Evolutionary conservation across 805 yeast genomes (phyloP).

Genomic region (Kregervanrija fluxuum): DNA sequence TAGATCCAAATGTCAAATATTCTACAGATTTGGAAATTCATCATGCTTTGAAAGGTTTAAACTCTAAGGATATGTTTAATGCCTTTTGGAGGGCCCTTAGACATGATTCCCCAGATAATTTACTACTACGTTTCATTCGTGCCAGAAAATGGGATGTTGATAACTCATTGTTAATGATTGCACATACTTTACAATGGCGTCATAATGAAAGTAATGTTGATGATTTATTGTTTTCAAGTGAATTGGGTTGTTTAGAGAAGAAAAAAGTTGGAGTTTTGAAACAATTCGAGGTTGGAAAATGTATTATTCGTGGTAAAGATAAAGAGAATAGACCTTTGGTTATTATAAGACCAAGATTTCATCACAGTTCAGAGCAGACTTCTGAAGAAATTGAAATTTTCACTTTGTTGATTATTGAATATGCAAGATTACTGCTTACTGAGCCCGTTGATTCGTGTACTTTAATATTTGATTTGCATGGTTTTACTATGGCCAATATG

Average conservation of each 20-base stretch:
- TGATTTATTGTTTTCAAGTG: constrained; percentile 61
- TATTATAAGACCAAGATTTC: constrained; percentile 71
- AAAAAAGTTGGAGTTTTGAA: constrained; percentile 39
- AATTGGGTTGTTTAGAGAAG: constrained; percentile 45
- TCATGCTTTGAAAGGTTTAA: constrained; percentile 42
- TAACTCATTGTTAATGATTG: constrained; percentile 61
- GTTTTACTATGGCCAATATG: constrained; percentile 85
- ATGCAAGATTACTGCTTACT: constrained; percentile 64
- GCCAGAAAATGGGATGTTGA: constrained; percentile 83
- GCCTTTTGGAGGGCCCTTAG: constrained; percentile 57
- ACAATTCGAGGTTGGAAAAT: constrained; percentile 62
- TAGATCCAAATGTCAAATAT: constrained; percentile 23
- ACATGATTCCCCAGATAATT: constrained; percentile 76
- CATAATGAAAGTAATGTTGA: constrained; percentile 52
- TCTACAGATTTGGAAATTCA: constrained; percentile 35
- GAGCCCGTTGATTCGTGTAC: constrained; percentile 78
- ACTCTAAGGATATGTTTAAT: constrained; percentile 42
- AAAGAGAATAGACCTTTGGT: constrained; percentile 71
- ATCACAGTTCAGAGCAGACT: constrained; percentile 59
- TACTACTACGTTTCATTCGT: constrained; percentile 66
- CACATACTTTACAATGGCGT: constrained; percentile 76
- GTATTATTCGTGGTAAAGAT: constrained; percentile 71
- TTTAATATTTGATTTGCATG: constrained; percentile 78
- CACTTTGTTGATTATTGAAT: constrained; percentile 73
- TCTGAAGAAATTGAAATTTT: constrained; percentile 67